These are phyloP conservation scores for Manihot esculenta DNA, from an alignment of 441 rosid genomes.

Conservation along the genomic window DNA sequence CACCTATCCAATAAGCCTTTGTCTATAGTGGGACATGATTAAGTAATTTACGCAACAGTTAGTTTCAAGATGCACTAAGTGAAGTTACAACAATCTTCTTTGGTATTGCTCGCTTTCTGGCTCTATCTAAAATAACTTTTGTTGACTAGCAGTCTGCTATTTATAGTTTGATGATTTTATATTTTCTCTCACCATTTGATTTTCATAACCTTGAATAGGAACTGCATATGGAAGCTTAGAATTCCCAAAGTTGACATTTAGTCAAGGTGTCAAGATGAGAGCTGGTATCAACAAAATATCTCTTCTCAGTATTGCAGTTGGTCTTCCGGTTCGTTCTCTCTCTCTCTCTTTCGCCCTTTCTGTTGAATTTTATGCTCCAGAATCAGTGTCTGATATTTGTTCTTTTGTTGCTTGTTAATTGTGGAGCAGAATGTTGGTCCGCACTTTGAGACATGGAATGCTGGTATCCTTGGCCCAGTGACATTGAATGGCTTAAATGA, in stretches of 20 bases:
- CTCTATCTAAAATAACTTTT: conserved; percentile 1
- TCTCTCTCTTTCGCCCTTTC: not conserved
- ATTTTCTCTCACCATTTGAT: not conserved
- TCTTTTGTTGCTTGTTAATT: conserved; percentile 16
- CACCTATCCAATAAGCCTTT: not conserved
- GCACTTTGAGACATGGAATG: conserved; percentile 95
- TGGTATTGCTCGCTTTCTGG: not conserved
- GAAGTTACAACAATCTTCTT: not conserved
- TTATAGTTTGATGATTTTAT: not conserved
- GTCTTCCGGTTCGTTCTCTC: conserved; percentile 75
- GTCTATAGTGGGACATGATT: not conserved
- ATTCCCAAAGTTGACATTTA: conserved; percentile 73
- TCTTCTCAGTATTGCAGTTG: conserved; percentile 87
- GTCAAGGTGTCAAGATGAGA: conserved; percentile 58
- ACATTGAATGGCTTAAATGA: conserved; percentile 66
- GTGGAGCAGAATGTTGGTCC: conserved; percentile 85
- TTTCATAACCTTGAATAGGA: conserved; percentile 46
- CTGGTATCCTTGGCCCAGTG: conserved; percentile 95
- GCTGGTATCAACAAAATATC: conserved; percentile 81
- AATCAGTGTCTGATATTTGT: not conserved
- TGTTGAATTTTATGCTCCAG: not conserved
- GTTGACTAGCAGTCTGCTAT: not conserved
- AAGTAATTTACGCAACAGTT: not conserved
- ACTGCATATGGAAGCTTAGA: conserved; percentile 83
- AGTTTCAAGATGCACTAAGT: not conserved